Evolutionary conservation across 345 rosid genomes (phyloP).

Genomic region (Salix viminalis): DNA sequence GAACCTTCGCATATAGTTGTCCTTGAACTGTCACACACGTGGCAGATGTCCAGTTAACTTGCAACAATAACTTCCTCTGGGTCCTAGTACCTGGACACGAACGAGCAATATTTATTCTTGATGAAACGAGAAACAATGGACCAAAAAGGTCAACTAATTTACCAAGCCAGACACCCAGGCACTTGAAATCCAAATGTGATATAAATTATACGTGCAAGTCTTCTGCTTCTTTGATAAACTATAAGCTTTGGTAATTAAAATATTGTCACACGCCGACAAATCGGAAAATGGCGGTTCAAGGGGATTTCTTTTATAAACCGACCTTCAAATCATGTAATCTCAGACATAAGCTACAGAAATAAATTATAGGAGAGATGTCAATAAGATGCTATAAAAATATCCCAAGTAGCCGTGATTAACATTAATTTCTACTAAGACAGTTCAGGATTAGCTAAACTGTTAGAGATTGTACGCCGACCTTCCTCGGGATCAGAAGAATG

Average conservation of each 20-base stretch:
- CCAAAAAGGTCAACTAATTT: conserved; percentile 29
- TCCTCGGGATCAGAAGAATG: conserved; percentile 46
- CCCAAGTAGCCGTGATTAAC: background rate
- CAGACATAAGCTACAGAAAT: conserved; percentile 2
- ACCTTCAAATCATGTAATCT: conserved; percentile 21
- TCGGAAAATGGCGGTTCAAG: conserved; percentile 37
- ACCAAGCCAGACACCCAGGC: background rate
- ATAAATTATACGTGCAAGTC: background rate
- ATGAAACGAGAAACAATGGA: background rate
- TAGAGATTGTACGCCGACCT: conserved; percentile 40
- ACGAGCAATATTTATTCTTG: background rate
- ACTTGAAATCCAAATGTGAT: conserved; percentile 3
- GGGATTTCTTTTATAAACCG: conserved; percentile 40
- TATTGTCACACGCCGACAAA: conserved; percentile 42
- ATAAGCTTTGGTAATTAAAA: background rate
- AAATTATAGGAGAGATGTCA: background rate
- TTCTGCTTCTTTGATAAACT: background rate
- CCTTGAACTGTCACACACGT: conserved; percentile 42
- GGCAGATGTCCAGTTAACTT: conserved; percentile 24
- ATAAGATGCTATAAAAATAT: background rate
- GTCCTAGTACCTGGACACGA: conserved; percentile 23
- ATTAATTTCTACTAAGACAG: conserved; percentile 11
- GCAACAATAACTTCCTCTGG: conserved; percentile 13
- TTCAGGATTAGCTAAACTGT: conserved; percentile 32
- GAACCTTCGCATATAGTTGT: conserved; percentile 7